Evolutionary conservation across 805 yeast genomes (phyloP), one percentile per base, ranked within the genome.

Genomic region (Torulaspora franciscae): DNA sequence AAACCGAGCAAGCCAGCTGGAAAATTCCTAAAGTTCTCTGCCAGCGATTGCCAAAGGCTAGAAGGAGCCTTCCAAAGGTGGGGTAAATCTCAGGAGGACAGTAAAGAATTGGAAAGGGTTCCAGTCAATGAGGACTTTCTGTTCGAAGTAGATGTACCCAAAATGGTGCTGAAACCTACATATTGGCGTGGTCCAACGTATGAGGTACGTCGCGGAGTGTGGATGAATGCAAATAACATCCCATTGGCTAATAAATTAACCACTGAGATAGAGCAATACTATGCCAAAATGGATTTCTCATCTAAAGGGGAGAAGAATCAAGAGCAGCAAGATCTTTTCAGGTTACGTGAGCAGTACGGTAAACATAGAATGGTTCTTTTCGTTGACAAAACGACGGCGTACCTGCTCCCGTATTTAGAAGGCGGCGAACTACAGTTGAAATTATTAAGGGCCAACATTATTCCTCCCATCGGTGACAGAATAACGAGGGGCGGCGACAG

Each of bases 101-200:
- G 17, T 7, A 36, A 41, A 7, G 39, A 35, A 7, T 24, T 34
- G 24, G 32, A 34, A 7, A 38, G 36, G 10, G 76, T 84, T 3
- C 75, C 76, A 1, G 97, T 91, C 1, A 82, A 82, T 58, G 95
- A 87, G 56, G 98, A 90, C 58, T 76, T 77, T 19, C 68, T 91
- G 22, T 85, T 85, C 56, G 78, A 80, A 55, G 96, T 88, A 4
- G 79, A 87, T 56, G 48, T 91, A 15, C 50, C 58, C 0, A 63
- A 67, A 6, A 72, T 80, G 64, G 73, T 72, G 39, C 62, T 90
- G 55, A 52, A 66, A 3, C 95, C 98, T 0, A 75, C 81, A 0
- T 91, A 81, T 61, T 91, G 97, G 97, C 80, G 79, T 6, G 97
- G 97, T 1, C 93, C 96, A 0, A 67, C 70, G 0, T 91, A 81